phyloP scores from a whole-genome alignment of 768 basidiomycete species.

The Leccinum fibrillosum region DNA sequence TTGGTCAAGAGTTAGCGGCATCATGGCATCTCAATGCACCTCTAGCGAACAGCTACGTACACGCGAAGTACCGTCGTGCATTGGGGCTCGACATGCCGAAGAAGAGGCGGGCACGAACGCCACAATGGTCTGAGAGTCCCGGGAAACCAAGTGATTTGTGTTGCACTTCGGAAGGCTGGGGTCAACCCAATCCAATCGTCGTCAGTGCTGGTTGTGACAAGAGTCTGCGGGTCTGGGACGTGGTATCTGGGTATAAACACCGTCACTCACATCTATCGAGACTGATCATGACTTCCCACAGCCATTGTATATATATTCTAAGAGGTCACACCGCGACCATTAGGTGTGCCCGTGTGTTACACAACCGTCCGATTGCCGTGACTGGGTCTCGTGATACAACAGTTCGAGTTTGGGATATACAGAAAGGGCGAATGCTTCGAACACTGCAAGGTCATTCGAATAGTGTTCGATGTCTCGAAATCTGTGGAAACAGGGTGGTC shows the following conservation, averaged over 20 bases:
- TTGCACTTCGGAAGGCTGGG: constrained; percentile 82
- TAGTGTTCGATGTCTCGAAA: constrained; percentile 87
- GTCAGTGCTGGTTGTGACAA: constrained; percentile 95
- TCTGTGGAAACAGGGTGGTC: constrained; percentile 77
- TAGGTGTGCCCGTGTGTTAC: constrained; percentile 83
- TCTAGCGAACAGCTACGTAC: constrained; percentile 25
- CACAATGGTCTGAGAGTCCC: constrained; percentile 10
- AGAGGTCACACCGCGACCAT: constrained; percentile 88
- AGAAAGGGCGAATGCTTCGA: constrained; percentile 63
- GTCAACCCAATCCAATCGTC: constrained; percentile 76
- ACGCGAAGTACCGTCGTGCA: constrained; percentile 41
- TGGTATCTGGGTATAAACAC: constrained; percentile 66
- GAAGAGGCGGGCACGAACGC: constrained; percentile 22
- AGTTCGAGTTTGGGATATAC: constrained; percentile 91
- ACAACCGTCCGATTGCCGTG: constrained; percentile 84
- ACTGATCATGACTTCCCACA: constrained; percentile 17
- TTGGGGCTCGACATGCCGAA: constrained; percentile 41
- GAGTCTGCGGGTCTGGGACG: constrained; percentile 89
- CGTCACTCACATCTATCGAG: neutral
- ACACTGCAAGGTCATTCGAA: constrained; percentile 72
- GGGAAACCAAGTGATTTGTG: constrained; percentile 51
- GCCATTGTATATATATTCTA: constrained; percentile 73
- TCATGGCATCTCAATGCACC: neutral
- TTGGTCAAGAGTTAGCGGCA: constrained; percentile 5
- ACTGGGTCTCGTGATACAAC: constrained; percentile 87